Conservation (phyloP, 2,329 filamentous ascomycete genomes). For the Phialophora tarda region DNA sequence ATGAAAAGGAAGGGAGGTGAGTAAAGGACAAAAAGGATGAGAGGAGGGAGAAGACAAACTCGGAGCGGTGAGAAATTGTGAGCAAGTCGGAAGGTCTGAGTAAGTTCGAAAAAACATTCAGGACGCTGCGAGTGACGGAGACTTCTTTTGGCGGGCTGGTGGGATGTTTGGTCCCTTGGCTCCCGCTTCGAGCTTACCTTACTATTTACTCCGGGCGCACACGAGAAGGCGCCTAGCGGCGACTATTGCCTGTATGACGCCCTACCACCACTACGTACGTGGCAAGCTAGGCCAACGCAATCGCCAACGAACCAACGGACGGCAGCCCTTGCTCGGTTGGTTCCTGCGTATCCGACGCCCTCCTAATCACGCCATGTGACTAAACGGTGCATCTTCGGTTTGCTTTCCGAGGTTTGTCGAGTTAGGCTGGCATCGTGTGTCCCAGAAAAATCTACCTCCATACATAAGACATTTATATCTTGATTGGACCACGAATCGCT, state of each 20-base stretch:
- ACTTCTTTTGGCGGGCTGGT: constrained; percentile 3
- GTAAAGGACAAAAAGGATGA: constrained; percentile 33
- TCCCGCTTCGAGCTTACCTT: constrained; percentile 2
- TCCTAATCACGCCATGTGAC: constrained; percentile 19
- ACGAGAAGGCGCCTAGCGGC: not conserved
- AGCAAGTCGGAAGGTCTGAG: constrained; percentile 15
- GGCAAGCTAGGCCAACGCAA: not conserved
- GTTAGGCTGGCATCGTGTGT: not conserved
- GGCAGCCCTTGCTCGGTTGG: not conserved
- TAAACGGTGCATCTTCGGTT: constrained; percentile 4
- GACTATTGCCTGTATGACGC: not conserved
- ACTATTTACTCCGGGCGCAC: not conserved
- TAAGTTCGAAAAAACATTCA: constrained; percentile 1
- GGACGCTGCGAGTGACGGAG: constrained; percentile 7
- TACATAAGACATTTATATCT: constrained; percentile 1
- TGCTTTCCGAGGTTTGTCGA: constrained; percentile 2
- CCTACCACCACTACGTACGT: not conserved
- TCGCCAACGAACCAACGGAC: not conserved
- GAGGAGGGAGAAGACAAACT: constrained; percentile 30
- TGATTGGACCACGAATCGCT: constrained; percentile 60
- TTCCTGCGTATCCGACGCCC: constrained; percentile 16
- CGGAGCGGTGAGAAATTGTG: constrained; percentile 36
- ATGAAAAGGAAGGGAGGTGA: constrained; percentile 31
- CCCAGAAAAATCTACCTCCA: not conserved
- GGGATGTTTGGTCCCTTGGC: constrained; percentile 6